Evolutionary conservation across 2,329 filamentous ascomycete species (phyloP), one percentile per base, ranked within the genome.

Genomic region (Colletotrichum tropicale): DNA sequence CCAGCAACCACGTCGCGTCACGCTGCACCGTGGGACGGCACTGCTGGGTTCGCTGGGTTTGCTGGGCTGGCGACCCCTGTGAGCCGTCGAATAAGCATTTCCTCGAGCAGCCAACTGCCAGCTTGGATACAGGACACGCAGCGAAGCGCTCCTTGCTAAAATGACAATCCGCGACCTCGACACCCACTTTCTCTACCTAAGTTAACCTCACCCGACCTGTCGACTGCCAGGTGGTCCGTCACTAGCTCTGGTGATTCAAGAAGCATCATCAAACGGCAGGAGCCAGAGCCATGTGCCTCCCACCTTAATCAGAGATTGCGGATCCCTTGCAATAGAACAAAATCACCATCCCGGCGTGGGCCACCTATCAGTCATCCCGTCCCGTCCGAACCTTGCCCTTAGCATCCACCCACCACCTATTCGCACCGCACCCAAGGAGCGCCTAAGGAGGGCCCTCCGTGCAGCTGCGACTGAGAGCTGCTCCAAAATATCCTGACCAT

Each of bases 401-500:
- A 52, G 43, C 43, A 52, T 52, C 43, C 43, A 52, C 43, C 43
- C 43, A 52, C 43, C 43, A 52, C 43, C 43, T 52, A 52, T n/a
- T n/a, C 18, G 18, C 16, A 48, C 43, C 43, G 43, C n/a, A 21
- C 43, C 43, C n/a, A 52, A 52, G 43, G 43, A 52, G 43, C 38
- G 38, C 28, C 58, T 36, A 30, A 62, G 48, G 43, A 67, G 43
- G 26, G 32, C 48, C 65, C 48, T 56, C 48, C 65, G 65, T 67
- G 38, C 36, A 69, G 55, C 66, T 62, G 48, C 32, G 34, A 60
- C 69, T 43, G 55, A 73, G 73, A 60, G 38, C 52, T 32, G 64
- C 68, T 58, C 70, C 71, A 67, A 60, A 68, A 68, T 60, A 75
- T 64, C 64, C 73, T 75, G 70, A 73, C 73, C 70, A 65, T 75